Percentiles rank a stretch among this genome's conserved stretches.
These are phyloP conservation scores for Pleurotus citrinopileatus DNA, from an alignment of 768 basidiomycete genomes.

Conservation along the genomic window DNA sequence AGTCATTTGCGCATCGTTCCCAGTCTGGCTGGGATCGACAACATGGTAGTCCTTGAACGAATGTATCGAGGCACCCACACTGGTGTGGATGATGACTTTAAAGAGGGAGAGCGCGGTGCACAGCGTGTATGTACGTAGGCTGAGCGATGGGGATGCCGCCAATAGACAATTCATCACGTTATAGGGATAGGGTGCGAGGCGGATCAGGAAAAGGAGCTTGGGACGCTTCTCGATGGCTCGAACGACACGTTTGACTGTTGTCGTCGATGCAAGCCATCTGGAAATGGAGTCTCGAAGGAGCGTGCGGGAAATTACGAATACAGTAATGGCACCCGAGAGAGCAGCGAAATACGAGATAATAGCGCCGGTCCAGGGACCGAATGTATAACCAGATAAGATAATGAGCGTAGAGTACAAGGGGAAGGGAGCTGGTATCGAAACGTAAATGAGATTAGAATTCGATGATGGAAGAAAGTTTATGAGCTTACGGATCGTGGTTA, in stretches of 20 bases:
- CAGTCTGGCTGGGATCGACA: slow-evolving; percentile 27
- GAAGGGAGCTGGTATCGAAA: slow-evolving; percentile 69
- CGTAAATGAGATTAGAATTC: not conserved
- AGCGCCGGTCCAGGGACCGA: slow-evolving; percentile 80
- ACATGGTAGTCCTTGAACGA: slow-evolving; percentile 73
- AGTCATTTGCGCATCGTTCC: slow-evolving; percentile 23
- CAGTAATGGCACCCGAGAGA: slow-evolving; percentile 60
- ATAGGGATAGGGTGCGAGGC: slow-evolving; percentile 88
- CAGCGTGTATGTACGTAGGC: slow-evolving; percentile 71
- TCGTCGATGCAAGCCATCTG: slow-evolving; percentile 67
- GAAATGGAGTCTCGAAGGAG: slow-evolving; percentile 71
- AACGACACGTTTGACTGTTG: slow-evolving; percentile 76
- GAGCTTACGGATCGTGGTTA: slow-evolving; percentile 82
- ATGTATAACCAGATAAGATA: slow-evolving; percentile 88
- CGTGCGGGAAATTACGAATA: slow-evolving; percentile 76
- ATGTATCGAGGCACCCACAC: slow-evolving; percentile 80
- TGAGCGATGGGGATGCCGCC: slow-evolving; percentile 81
- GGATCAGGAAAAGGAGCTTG: slow-evolving; percentile 85
- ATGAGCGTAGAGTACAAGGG: slow-evolving; percentile 94
- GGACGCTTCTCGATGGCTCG: slow-evolving; percentile 87
- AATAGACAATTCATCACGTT: slow-evolving; percentile 96
- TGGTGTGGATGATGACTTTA: slow-evolving; percentile 91
- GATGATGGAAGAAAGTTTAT: slow-evolving; percentile 6
- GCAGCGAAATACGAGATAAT: slow-evolving; percentile 86
- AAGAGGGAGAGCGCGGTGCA: slow-evolving; percentile 83